These are phyloP conservation scores for Camelina sativa DNA, from an alignment of 345 rosid species.

Conservation along the genomic window DNA sequence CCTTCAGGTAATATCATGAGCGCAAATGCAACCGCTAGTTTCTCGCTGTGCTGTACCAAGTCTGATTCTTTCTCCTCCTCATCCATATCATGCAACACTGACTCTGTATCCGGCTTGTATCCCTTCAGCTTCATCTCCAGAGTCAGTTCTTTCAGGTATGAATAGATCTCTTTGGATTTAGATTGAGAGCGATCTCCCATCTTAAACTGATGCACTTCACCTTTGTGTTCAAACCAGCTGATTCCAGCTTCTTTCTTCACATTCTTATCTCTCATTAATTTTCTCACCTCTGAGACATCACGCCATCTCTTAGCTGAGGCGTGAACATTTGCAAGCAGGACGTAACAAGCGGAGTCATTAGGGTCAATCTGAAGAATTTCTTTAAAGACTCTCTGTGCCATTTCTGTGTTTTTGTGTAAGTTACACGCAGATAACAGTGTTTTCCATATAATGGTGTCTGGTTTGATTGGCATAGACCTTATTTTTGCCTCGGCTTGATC, in stretches of 20 bases:
- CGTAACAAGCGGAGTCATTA: slow-evolving; percentile 68
- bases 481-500: slow-evolving; percentile 68
- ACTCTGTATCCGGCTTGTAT: slow-evolving; percentile 66
- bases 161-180: slow-evolving; percentile 55
- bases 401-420: slow-evolving; percentile 57
- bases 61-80: slow-evolving; percentile 74
- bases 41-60: slow-evolving; percentile 76
- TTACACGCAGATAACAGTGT: slow-evolving; percentile 78
- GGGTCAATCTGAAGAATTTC: slow-evolving; percentile 68
- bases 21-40: slow-evolving; percentile 76
- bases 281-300: slow-evolving; percentile 67
- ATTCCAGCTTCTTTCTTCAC: slow-evolving; percentile 81
- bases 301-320: slow-evolving; percentile 72
- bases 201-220: slow-evolving; percentile 61
- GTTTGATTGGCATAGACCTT: slow-evolving; percentile 65
- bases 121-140: slow-evolving; percentile 69
- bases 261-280: slow-evolving; percentile 62
- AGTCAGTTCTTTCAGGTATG: slow-evolving; percentile 60
- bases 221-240: slow-evolving; percentile 79
- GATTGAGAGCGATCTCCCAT: slow-evolving; percentile 72
- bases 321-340: slow-evolving; percentile 67
- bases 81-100: slow-evolving; percentile 79
- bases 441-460: slow-evolving; percentile 73
- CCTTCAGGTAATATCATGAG: slow-evolving; percentile 60
- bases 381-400: slow-evolving; percentile 61